These are phyloP conservation scores for Desmodesmus armatus DNA, from an alignment of 139 green algal species.

Conservation along the genomic window DNA sequence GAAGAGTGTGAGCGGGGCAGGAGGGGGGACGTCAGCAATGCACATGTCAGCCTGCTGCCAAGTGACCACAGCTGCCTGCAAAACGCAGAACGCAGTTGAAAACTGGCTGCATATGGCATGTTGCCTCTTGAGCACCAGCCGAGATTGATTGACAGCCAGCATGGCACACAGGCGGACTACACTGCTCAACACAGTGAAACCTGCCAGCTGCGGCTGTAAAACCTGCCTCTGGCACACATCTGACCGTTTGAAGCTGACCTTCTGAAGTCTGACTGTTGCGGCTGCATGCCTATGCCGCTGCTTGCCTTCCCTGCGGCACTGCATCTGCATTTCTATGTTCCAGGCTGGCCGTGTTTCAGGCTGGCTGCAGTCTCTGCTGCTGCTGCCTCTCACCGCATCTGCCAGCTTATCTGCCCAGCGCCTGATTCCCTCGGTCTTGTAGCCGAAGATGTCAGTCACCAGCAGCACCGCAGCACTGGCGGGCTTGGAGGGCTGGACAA, in stretches of 20 bases:
- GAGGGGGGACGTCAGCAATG: neutral
- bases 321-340: too few species aligned
- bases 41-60: neutral
- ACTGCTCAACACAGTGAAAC: neutral
- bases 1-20: neutral
- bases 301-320: too few species aligned
- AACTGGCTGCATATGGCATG: neutral
- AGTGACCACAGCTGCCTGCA: neutral
- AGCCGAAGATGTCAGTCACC: slow-evolving; percentile 30
- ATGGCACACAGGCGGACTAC: neutral
- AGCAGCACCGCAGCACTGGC: slow-evolving; percentile 7
- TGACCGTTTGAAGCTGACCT: too few species aligned
- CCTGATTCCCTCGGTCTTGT: neutral
- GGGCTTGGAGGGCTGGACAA: neutral
- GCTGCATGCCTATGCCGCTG: too few species aligned
- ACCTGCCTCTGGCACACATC: too few species aligned
- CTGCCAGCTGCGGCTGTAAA: too few species aligned
- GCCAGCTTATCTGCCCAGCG: slow-evolving; percentile 31
- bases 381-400: neutral
- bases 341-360: too few species aligned
- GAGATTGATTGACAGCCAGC: too few species aligned
- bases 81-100: neutral
- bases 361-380: too few species aligned
- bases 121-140: too few species aligned
- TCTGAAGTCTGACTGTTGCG: too few species aligned